Percentiles rank a stretch among this genome's conserved stretches.
phyloP scores from a whole-genome alignment of 2,329 filamentous ascomycete genomes.

The Stachybotrys chlorohalonatus region DNA sequence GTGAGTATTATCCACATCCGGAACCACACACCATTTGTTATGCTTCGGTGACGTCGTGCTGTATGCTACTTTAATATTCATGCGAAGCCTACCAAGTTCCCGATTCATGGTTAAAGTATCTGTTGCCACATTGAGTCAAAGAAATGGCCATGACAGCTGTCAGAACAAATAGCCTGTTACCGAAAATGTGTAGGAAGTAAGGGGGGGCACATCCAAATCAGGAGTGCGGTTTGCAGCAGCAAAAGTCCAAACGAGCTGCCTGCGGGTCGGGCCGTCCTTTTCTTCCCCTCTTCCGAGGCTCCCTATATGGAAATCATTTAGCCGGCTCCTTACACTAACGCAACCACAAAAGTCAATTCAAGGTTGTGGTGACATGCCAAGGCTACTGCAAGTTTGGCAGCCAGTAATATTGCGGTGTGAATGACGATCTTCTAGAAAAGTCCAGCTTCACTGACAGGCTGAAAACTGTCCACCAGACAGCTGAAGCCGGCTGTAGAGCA shows the following conservation, averaged over 20 bases:
- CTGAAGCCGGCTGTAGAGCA: too few relatives aligned
- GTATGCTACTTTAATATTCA: too few relatives aligned
- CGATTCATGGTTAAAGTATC: too few relatives aligned
- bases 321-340: not conserved
- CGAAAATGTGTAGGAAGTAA: not conserved
- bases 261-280: not conserved
- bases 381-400: not conserved
- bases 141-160: not conserved
- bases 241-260: not conserved
- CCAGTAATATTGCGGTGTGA: not conserved
- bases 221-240: not conserved
- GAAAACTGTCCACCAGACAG: not conserved
- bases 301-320: not conserved
- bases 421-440: not conserved
- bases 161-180: not conserved
- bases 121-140: not conserved
- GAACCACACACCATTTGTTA: too few relatives aligned
- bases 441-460: not conserved
- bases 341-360: not conserved
- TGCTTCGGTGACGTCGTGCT: too few relatives aligned
- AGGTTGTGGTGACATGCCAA: not conserved
- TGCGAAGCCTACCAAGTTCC: too few relatives aligned
- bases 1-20: too few relatives aligned
- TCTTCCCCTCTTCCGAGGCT: not conserved
- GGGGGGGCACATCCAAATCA: not conserved